Percentiles rank a stretch among this genome's conserved stretches.
Evolutionary conservation across 2,329 filamentous ascomycete genomes (phyloP).

Genomic region (Ophiostoma populinum): DNA sequence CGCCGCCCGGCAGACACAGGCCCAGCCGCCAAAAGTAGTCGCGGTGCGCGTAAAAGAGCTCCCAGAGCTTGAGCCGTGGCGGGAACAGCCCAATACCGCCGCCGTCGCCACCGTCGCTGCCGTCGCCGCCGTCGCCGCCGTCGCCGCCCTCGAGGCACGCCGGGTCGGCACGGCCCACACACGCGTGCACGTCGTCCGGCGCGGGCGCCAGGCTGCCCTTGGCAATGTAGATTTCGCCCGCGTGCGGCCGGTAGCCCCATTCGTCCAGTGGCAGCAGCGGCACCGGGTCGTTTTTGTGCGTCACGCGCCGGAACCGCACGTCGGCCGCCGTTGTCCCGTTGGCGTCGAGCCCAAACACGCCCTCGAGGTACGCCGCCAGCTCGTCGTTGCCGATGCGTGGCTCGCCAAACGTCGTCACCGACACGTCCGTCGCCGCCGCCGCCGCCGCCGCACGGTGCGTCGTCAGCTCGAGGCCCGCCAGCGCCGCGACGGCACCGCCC

Average conservation of each 20-base stretch:
- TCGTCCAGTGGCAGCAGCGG: conserved; percentile 71
- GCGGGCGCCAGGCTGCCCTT: conserved; percentile 53
- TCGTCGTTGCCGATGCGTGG: conserved; percentile 47
- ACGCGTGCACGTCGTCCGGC: conserved; percentile 50
- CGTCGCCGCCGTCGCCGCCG: conserved; percentile 11
- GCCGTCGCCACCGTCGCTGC: conserved; percentile 12
- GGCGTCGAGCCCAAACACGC: conserved; percentile 27
- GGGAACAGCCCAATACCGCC: conserved; percentile 33
- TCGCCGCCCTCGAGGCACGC: conserved; percentile 51
- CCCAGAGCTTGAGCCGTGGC: conserved; percentile 60
- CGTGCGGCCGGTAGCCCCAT: conserved; percentile 77
- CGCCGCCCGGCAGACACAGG: conserved; percentile 69
- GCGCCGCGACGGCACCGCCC: conserved; percentile 76
- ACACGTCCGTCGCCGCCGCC: conserved; percentile 53
- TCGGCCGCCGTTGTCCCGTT: conserved; percentile 8
- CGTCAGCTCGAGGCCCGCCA: conserved; percentile 70
- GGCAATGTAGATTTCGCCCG: conserved; percentile 73
- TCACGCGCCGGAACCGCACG: conserved; percentile 55
- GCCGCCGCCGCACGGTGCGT: conserved; percentile 11
- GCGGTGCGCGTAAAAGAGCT: conserved; percentile 80
- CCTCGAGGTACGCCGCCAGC: conserved; percentile 37
- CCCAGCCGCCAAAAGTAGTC: conserved; percentile 96
- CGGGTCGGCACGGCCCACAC: conserved; percentile 53
- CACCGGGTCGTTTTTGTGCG: conserved; percentile 74
- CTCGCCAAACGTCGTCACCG: conserved; percentile 85